A percentile compares a stretch with the other conserved stretches of the same genome.
Evolutionary conservation across 495 filamentous ascomycete genomes (phyloP).

Genomic region (Recurvomyces mirabilis): DNA sequence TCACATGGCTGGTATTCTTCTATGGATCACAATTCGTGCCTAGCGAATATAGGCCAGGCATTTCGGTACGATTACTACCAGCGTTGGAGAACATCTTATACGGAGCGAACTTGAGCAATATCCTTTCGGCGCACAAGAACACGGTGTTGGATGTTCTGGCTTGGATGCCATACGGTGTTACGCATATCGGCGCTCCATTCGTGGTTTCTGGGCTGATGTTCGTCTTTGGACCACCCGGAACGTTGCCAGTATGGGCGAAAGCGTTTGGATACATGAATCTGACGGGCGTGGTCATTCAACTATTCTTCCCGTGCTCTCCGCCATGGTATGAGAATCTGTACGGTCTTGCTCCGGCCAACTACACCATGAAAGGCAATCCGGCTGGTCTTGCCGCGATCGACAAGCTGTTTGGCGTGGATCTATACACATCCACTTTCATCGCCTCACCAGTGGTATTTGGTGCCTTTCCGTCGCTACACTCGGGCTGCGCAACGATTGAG

Average conservation of each 20-base stretch:
- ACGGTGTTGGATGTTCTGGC: constrained; percentile 73
- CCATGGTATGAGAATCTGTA: constrained; percentile 90
- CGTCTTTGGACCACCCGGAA: constrained; percentile 76
- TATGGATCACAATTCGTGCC: constrained; percentile 88
- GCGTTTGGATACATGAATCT: constrained; percentile 90
- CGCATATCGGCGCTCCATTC: constrained; percentile 73
- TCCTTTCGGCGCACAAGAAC: constrained; percentile 77
- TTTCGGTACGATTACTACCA: constrained; percentile 88
- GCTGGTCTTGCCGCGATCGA: constrained; percentile 85
- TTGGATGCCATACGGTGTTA: constrained; percentile 86
- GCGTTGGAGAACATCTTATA: constrained; percentile 96
- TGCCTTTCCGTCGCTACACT: constrained; percentile 84
- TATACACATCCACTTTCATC: constrained; percentile 83
- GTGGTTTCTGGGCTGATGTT: constrained; percentile 69
- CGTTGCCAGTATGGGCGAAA: constrained; percentile 68
- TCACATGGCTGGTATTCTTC: constrained; percentile 76
- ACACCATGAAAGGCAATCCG: constrained; percentile 75
- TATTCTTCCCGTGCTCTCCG: constrained; percentile 83
- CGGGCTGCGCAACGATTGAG: constrained; percentile 73
- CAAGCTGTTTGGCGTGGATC: constrained; percentile 71
- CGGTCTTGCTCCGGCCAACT: constrained; percentile 80
- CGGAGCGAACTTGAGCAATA: constrained; percentile 89
- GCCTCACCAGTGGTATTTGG: constrained; percentile 88
- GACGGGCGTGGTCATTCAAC: constrained; percentile 70
- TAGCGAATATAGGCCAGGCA: constrained; percentile 70